Evolutionary conservation across 441 rosid genomes (phyloP).

Genomic region (Geranium incanum): DNA sequence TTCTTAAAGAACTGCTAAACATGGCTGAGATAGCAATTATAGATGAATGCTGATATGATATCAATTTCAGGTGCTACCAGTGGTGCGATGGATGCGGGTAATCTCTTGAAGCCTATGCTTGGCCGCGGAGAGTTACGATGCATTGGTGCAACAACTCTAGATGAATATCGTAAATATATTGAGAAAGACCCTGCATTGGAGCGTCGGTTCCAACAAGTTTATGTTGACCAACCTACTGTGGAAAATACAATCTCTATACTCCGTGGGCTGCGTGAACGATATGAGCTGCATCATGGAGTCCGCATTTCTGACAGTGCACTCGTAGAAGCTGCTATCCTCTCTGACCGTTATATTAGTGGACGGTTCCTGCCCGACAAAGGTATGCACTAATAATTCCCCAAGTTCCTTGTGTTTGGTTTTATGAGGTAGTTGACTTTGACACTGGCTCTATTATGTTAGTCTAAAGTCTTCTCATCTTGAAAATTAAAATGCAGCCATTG

Average conservation of each 20-base stretch:
- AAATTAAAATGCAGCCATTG: slow-evolving; percentile 72
- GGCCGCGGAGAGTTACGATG: slow-evolving; percentile 96
- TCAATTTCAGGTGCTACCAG: slow-evolving; percentile 39
- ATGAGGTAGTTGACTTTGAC: slow-evolving; percentile 46
- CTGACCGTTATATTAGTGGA: slow-evolving; percentile 74
- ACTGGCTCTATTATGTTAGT: background rate
- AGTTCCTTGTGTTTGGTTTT: slow-evolving; percentile 14
- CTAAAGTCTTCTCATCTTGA: background rate
- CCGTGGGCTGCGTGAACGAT: slow-evolving; percentile 73
- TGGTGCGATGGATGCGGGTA: slow-evolving; percentile 94
- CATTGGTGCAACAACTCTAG: slow-evolving; percentile 88
- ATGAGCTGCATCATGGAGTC: slow-evolving; percentile 85
- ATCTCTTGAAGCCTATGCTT: slow-evolving; percentile 87
- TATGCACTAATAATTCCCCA: background rate
- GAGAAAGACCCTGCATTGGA: slow-evolving; percentile 91
- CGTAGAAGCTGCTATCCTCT: slow-evolving; percentile 69
- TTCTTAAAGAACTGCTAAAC: background rate
- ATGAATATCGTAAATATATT: slow-evolving; percentile 77
- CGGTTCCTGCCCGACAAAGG: slow-evolving; percentile 25
- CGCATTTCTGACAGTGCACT: slow-evolving; percentile 70
- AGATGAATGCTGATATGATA: background rate
- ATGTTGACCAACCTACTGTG: slow-evolving; percentile 76
- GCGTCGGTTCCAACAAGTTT: slow-evolving; percentile 88
- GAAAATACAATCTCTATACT: slow-evolving; percentile 81
- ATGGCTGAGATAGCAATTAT: background rate